Evolutionary conservation across 345 rosid genomes (phyloP), one percentile per base, ranked within the genome.

Genomic region (Gossypium herbaceum): DNA sequence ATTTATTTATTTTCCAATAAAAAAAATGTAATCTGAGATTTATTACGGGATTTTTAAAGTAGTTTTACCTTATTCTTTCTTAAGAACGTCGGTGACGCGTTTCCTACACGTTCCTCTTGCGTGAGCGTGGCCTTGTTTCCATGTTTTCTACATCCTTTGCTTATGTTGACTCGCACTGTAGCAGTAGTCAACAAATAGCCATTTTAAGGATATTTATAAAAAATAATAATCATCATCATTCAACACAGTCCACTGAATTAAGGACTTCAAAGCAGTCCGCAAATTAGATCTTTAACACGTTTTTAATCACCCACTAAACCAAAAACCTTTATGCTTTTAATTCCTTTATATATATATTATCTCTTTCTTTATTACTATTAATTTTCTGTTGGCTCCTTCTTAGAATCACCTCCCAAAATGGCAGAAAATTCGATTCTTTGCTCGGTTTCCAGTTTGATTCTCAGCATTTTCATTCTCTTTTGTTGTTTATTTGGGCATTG

Each of bases 351-450:
- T 41, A 13, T 24, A 17, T 52, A 7, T 17, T 9, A 39, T 68
- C 45, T 66, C 25, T 27, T 51, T 58, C 2, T 22, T 55, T 34
- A 19, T 48, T 55, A n/a, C 61, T n/a, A n/a, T 64, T 43, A 1
- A 51, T 51, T 51, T 10, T 9, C 9, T 29, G 20, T 52, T 62
- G 16, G 44, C 27, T 75, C 25, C 20, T n/a, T 20, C 67, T 47
- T 34, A 61, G 80, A 77, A 75, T 77, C 76, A 25, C 7, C 73
- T 15, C 64, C 4, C 12, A 48, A 59, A 67, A 83, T 80, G 84
- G 75, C 76, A 62, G 71, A 54, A 75, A 80, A 79, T 80, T 82
- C 69, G 84, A 83, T 85, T 82, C 82, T 63, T 25, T 64, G 25
- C 69, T 74, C 47, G 68, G 72, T 72, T 72, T 66, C 76, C 48